A percentile compares a stretch with the other conserved stretches of the same genome.
Conservation (phyloP, 768 basidiomycete genomes). For the Russula dissimulans region DNA sequence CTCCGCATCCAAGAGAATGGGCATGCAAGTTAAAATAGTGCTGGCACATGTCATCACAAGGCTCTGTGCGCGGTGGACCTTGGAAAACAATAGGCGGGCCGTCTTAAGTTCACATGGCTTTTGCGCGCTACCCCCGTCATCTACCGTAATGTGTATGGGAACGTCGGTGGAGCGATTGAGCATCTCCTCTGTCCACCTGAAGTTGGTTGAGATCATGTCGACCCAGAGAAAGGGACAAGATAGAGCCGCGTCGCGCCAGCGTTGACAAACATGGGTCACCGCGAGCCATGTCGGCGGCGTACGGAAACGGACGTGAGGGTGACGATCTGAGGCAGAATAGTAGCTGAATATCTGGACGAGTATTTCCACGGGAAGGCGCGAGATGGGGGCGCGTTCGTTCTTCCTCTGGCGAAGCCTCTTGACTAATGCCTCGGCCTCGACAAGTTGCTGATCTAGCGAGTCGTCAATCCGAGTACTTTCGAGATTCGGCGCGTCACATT, state of each 20-base stretch:
- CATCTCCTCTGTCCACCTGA: slow-evolving; percentile 13
- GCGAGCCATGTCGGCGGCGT: slow-evolving; percentile 13
- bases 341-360: slow-evolving; percentile 16
- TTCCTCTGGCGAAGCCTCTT: slow-evolving; percentile 8
- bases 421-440: slow-evolving; percentile 2
- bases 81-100: slow-evolving; percentile 4
- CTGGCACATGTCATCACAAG: slow-evolving; percentile 9
- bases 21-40: slow-evolving; percentile 1
- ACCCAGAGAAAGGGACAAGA: slow-evolving; percentile 13
- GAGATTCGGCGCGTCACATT: background rate
- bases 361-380: slow-evolving; percentile 15
- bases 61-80: slow-evolving; percentile 12
- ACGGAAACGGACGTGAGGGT: slow-evolving; percentile 10
- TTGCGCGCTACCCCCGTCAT: background rate
- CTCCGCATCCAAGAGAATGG: slow-evolving; percentile 3
- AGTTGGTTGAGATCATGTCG: slow-evolving; percentile 14
- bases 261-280: slow-evolving; percentile 15
- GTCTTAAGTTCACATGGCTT: slow-evolving; percentile 3
- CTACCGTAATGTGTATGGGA: slow-evolving; percentile 15
- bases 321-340: slow-evolving; percentile 5
- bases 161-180: slow-evolving; percentile 11
- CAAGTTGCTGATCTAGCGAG: slow-evolving; percentile 8
- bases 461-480: background rate
- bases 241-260: slow-evolving; percentile 13
- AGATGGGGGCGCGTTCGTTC: slow-evolving; percentile 12